Conservation (phyloP, 2,329 filamentous ascomycete species). For the Bipolaris sorokiniana region DNA sequence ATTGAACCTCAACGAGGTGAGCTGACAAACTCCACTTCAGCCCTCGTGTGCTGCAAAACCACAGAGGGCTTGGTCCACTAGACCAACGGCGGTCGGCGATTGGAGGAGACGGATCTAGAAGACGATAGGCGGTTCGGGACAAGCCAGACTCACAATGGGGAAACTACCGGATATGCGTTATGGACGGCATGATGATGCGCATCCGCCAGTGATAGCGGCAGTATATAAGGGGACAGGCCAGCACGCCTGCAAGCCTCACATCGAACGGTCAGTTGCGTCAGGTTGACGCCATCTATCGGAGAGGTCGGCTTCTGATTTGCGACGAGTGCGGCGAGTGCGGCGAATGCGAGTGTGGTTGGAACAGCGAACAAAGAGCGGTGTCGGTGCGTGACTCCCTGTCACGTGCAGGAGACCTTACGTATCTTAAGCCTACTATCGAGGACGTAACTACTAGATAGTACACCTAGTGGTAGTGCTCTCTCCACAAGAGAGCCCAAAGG, state of each 20-base stretch:
- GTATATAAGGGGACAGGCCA: background rate
- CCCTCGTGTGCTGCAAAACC: slow-evolving; percentile 10
- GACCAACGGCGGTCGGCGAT: slow-evolving; percentile 5
- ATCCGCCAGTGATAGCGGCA: slow-evolving; percentile 11
- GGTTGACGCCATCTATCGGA: background rate
- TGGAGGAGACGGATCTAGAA: slow-evolving; percentile 12
- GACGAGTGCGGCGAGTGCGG: background rate
- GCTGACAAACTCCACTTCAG: slow-evolving; percentile 31
- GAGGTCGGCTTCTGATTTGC: background rate
- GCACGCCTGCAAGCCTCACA: background rate
- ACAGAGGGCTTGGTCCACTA: slow-evolving; percentile 9
- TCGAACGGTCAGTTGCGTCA: background rate
- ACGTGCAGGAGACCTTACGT: background rate
- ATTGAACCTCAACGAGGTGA: slow-evolving; percentile 6
- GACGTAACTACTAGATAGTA: too few relatives aligned
- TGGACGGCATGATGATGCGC: slow-evolving; percentile 13
- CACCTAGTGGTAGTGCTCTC: background rate
- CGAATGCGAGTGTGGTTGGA: background rate
- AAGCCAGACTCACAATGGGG: slow-evolving; percentile 8
- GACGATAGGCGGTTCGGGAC: slow-evolving; percentile 6
- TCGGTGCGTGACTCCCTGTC: background rate
- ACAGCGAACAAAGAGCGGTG: slow-evolving; percentile 4
- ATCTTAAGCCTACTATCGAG: too few relatives aligned
- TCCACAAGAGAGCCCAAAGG: background rate
- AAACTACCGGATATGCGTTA: slow-evolving; percentile 5